Conservation (phyloP, 2,329 filamentous ascomycete genomes). For the Fusarium sp. region DNA sequence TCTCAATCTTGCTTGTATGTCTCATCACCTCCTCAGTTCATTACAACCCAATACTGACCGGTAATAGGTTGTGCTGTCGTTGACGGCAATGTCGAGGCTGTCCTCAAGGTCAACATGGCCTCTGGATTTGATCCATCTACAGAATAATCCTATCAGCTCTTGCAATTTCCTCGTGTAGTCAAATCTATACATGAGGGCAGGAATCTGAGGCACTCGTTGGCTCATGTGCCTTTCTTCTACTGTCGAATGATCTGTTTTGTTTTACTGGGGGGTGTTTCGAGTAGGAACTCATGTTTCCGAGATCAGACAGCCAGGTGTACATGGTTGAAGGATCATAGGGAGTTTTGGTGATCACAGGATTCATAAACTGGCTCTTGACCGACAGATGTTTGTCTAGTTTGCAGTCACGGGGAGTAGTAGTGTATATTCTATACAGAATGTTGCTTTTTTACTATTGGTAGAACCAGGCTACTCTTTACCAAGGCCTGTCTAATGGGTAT, state of each 20-base stretch:
- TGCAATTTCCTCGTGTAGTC: background rate
- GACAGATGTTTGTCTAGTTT: background rate
- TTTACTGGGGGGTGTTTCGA: background rate
- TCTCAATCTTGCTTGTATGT: background rate
- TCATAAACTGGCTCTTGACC: background rate
- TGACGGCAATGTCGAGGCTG: background rate
- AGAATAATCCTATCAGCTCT: background rate
- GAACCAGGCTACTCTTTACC: background rate
- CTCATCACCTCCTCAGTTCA: background rate
- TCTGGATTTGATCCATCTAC: background rate
- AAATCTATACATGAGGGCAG: background rate
- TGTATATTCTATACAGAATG: background rate
- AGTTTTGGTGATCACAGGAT: background rate
- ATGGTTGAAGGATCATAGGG: background rate
- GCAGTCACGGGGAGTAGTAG: background rate
- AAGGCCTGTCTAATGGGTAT: slow-evolving; percentile 32
- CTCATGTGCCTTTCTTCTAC: background rate
- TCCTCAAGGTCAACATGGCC: background rate
- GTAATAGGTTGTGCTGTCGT: background rate
- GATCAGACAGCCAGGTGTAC: background rate
- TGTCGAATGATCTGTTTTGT: background rate
- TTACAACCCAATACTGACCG: background rate
- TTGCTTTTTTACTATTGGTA: background rate
- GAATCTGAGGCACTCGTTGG: background rate
- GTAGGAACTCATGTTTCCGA: background rate